Percentiles rank a stretch among this genome's conserved stretches.
These are phyloP conservation scores for Pelagomonas calceolata DNA, from an alignment of 108 stramenopile species.

Conservation along the genomic window DNA sequence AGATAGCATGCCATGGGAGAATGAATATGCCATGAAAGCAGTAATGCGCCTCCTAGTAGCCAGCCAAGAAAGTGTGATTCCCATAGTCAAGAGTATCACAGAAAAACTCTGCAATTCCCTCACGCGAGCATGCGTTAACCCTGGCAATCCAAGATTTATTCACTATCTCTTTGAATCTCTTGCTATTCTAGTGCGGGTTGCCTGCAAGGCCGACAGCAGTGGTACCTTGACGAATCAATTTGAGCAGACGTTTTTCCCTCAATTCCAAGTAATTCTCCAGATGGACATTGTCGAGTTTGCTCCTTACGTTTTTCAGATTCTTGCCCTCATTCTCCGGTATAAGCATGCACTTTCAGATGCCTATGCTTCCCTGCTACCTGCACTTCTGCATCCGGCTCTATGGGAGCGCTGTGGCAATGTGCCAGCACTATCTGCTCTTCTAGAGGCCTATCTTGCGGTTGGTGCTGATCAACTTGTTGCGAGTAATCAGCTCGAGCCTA, in stretches of 20 bases:
- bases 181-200: constrained; percentile 69
- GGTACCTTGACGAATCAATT: constrained; percentile 43
- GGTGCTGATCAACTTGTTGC: constrained; percentile 52
- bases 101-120: constrained; percentile 66
- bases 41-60: constrained; percentile 73
- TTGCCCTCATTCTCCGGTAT: constrained; percentile 84
- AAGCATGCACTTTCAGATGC: constrained; percentile 49
- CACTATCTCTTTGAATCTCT: constrained; percentile 94
- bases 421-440: constrained; percentile 75
- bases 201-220: constrained; percentile 58
- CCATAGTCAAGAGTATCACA: constrained; percentile 67
- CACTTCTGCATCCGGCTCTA: constrained; percentile 62
- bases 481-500: constrained; percentile 38
- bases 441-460: constrained; percentile 72
- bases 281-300: constrained; percentile 82
- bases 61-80: constrained; percentile 65
- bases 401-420: constrained; percentile 89
- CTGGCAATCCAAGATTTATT: constrained; percentile 90
- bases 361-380: constrained; percentile 67
- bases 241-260: constrained; percentile 79
- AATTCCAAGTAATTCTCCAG: constrained; percentile 77
- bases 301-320: constrained; percentile 94
- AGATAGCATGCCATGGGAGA: constrained; percentile 50
- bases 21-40: constrained; percentile 95
- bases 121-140: constrained; percentile 77